These are phyloP conservation scores for Sonneratia caseolaris DNA, from an alignment of 345 rosid genomes.

Conservation along the genomic window DNA sequence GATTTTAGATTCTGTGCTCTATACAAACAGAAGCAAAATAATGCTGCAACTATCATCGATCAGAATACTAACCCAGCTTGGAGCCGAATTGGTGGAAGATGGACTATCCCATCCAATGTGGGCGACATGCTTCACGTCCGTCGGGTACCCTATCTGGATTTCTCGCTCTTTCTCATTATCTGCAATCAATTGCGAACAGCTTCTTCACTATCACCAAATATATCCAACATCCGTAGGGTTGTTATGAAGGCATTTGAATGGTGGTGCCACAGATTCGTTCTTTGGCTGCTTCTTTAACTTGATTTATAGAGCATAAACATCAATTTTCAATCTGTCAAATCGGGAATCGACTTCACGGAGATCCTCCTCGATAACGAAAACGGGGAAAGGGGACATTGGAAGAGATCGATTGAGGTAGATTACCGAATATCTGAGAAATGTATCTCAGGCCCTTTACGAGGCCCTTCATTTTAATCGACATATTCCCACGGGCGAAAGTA, in stretches of 20 bases:
- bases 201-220: background rate
- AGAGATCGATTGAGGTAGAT: slow-evolving; percentile 2
- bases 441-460: slow-evolving; percentile 49
- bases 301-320: too few species aligned
- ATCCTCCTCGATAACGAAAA: background rate
- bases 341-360: background rate
- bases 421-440: slow-evolving; percentile 59
- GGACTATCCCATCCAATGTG: slow-evolving; percentile 81
- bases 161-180: slow-evolving; percentile 49
- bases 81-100: slow-evolving; percentile 20
- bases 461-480: slow-evolving; percentile 42
- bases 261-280: too few species aligned
- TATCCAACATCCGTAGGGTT: too few species aligned
- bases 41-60: background rate
- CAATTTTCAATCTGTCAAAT: background rate
- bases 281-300: background rate
- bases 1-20: background rate
- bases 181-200: slow-evolving; percentile 16
- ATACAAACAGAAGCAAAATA: background rate
- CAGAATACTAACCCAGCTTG: slow-evolving; percentile 50
- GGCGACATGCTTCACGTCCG: slow-evolving; percentile 82
- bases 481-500: background rate
- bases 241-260: too few species aligned
- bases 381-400: background rate
- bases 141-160: slow-evolving; percentile 70